Evolutionary conservation across 1,139 yeast genomes (phyloP).

Genomic region (Blastobotrys capitulatus): DNA sequence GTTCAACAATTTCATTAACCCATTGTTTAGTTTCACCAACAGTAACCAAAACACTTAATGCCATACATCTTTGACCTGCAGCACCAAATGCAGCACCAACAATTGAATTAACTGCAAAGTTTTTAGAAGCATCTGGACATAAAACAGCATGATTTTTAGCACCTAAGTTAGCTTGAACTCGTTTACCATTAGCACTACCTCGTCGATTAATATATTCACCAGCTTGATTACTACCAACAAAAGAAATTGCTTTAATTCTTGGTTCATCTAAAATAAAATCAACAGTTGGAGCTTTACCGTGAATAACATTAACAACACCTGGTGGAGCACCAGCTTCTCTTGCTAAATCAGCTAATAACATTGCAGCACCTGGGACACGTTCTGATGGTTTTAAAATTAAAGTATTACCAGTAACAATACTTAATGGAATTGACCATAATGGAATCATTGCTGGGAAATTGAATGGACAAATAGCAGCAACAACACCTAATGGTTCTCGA

Average conservation of each 20-base stretch:
- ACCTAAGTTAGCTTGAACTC: conserved; percentile 74
- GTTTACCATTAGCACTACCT: conserved; percentile 64
- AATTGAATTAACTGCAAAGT: conserved; percentile 59
- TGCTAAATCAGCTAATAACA: conserved; percentile 69
- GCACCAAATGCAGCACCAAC: conserved; percentile 83
- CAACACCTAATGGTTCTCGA: conserved; percentile 58
- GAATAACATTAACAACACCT: conserved; percentile 69
- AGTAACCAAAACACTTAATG: conserved; percentile 68
- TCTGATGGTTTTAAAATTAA: conserved; percentile 74
- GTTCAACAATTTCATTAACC: conserved; percentile 55
- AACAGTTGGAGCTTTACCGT: conserved; percentile 73
- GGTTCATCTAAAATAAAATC: conserved; percentile 71
- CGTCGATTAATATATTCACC: conserved; percentile 67
- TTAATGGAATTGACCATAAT: conserved; percentile 73
- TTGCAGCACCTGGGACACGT: conserved; percentile 72
- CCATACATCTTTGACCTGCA: conserved; percentile 85
- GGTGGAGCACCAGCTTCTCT: conserved; percentile 75
- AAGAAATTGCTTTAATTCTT: conserved; percentile 70
- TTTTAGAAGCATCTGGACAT: conserved; percentile 66
- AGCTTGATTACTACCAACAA: conserved; percentile 74
- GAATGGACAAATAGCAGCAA: conserved; percentile 69
- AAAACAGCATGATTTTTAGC: conserved; percentile 75
- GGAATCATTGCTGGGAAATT: conserved; percentile 88
- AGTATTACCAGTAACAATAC: conserved; percentile 74
- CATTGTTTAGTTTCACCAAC: conserved; percentile 66